Evolutionary conservation across 306 rosid genomes (phyloP).

Genomic region (Acacia crassicarpa): DNA sequence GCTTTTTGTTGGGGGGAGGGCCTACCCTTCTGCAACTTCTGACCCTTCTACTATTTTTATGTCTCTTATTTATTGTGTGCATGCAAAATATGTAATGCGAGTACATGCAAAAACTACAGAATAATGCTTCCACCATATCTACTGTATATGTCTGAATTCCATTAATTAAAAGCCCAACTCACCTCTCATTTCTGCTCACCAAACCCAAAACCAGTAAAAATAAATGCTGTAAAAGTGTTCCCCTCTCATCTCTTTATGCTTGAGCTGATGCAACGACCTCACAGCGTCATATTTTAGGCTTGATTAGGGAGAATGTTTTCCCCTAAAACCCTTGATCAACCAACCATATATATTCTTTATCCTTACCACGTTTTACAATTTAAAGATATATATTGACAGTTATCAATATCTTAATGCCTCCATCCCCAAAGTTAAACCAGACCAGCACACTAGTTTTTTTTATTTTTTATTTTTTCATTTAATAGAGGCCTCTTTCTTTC

Average conservation of each 20-base stretch:
- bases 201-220: not conserved
- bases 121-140: slow-evolving; percentile 24
- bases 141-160: slow-evolving; percentile 24
- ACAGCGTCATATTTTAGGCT: slow-evolving; percentile 10
- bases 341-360: not conserved
- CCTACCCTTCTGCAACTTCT: slow-evolving; percentile 52
- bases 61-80: slow-evolving; percentile 48
- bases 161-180: slow-evolving; percentile 35
- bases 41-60: slow-evolving; percentile 49
- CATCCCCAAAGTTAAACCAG: not conserved
- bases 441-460: not conserved
- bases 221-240: not conserved
- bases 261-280: slow-evolving; percentile 28
- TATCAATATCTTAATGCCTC: not conserved
- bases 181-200: slow-evolving; percentile 27
- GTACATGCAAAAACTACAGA: slow-evolving; percentile 44
- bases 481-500: not conserved
- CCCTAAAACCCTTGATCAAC: slow-evolving; percentile 9
- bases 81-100: slow-evolving; percentile 37
- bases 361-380: not conserved
- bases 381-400: not conserved
- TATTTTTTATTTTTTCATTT: not conserved
- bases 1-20: slow-evolving; percentile 46
- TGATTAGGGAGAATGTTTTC: slow-evolving; percentile 40
- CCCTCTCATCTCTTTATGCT: not conserved